Base-by-base conservation (phyloP, 148 eudicot species). In the Vaccinium macrocarpon region DNA sequence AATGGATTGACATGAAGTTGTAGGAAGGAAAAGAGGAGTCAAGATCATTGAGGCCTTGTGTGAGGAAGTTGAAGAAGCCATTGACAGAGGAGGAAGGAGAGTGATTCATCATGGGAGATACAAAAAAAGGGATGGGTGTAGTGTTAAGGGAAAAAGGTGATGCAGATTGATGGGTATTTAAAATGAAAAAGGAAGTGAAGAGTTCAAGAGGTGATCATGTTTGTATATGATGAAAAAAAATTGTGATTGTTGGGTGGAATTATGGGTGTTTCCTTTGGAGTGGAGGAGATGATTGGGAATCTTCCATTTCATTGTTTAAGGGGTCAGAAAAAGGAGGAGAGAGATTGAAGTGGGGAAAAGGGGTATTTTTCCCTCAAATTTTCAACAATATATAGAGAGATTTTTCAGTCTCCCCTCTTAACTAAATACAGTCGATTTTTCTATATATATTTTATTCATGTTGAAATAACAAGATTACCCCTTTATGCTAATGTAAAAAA, bases 241-340 rank as follows among this genome's bases (percentile, higher is more conserved):
- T 78, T 72, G 46, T 78, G 75, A 79, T 86, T 85, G 88, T 83
- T 89, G 93, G 91, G 89, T 82, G 91, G 88, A 89, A 91, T 91
- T 87, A 91, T 91, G 89, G 80, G 19, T 88, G 89, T 89, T 91
- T 85, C 81, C 85, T 73, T 50, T 85, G 68, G 89, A 89, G 92
- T 87, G 91, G 92, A 89, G 80, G 88, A 80, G 91, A 91, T 89
- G 89, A 87, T 89, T 91, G 88, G 84, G 89, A 91, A 89, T 88
- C 91, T 87, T 83, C 86, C 80, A 64, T 80, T 84, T 80, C 81
- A 84, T 87, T 87, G 85, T 87, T 88, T 82, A 83, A 49, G 80
- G 80, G 83, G 86, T 76, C 81, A 87, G 84, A 85, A 42, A 52
- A 53, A 78, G 81, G 76, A 11, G 68, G 79, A 62, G 82, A 50